Percentiles rank a stretch among this genome's conserved stretches.
These are phyloP conservation scores for Ligustrum vulgare DNA, from an alignment of 257 asterid genomes.

Conservation along the genomic window DNA sequence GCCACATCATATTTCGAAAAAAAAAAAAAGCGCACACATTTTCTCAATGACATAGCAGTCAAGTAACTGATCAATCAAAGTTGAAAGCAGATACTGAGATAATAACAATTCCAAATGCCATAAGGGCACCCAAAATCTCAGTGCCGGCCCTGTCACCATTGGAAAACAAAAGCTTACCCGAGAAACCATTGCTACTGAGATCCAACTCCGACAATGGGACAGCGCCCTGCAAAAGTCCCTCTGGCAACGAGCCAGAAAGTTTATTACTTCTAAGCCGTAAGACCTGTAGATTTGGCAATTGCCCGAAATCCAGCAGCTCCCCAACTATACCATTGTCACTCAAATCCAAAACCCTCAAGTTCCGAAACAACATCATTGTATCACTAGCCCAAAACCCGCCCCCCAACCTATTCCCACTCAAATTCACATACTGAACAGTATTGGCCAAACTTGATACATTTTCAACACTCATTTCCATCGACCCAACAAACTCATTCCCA, in stretches of 20 bases:
- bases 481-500: slow-evolving; percentile 57
- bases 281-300: slow-evolving; percentile 57
- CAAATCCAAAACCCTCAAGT: slow-evolving; percentile 69
- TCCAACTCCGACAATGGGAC: slow-evolving; percentile 70
- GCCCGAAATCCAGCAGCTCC: slow-evolving; percentile 58
- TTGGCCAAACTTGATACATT: slow-evolving; percentile 70
- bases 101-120: neutral
- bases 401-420: slow-evolving; percentile 62
- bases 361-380: slow-evolving; percentile 54
- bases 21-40: neutral
- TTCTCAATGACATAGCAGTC: slow-evolving; percentile 3
- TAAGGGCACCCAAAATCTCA: too few species aligned
- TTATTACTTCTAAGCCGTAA: slow-evolving; percentile 62
- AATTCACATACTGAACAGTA: slow-evolving; percentile 55
- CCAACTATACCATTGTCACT: slow-evolving; percentile 57
- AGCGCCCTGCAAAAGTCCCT: slow-evolving; percentile 61
- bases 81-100: slow-evolving; percentile 9
- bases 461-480: slow-evolving; percentile 46
- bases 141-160: too few species aligned
- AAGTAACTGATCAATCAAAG: slow-evolving; percentile 20
- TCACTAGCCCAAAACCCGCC: slow-evolving; percentile 61
- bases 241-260: slow-evolving; percentile 61
- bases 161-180: slow-evolving; percentile 50
- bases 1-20: slow-evolving; percentile 9
- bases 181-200: slow-evolving; percentile 75